phyloP scores from a whole-genome alignment of 2,329 filamentous ascomycete genomes.

The Metarhizium album region DNA sequence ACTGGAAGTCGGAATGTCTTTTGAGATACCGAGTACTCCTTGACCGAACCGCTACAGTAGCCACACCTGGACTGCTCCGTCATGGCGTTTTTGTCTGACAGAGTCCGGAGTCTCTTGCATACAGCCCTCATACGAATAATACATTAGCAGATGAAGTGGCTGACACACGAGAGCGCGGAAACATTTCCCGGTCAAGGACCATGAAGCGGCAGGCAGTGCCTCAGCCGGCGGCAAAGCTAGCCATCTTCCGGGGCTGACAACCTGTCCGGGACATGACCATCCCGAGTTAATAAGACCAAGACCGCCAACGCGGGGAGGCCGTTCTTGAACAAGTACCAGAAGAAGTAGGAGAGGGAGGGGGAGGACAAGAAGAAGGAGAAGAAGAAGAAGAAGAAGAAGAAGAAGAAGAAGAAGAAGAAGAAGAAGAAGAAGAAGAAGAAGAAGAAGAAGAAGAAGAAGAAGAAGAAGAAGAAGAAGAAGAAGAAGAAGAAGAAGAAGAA shows the following conservation, averaged over 20 bases:
- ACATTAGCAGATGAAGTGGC: not conserved
- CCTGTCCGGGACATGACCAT: not conserved
- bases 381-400: no score
- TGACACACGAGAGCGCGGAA: not conserved
- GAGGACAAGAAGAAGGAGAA: no score
- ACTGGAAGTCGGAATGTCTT: not conserved
- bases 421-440: no score
- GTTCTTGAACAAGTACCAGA: not conserved
- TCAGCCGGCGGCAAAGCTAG: not conserved
- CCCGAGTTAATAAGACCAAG: not conserved
- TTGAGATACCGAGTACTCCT: not conserved
- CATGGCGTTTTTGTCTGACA: constrained; percentile 1
- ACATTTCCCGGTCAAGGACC: not conserved
- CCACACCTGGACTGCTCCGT: constrained; percentile 1
- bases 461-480: no score
- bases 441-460: no score
- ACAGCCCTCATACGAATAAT: not conserved
- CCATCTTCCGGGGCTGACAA: not conserved
- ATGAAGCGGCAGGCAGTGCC: not conserved
- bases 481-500: no score
- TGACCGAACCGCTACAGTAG: constrained; percentile 3
- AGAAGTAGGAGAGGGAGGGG: no score
- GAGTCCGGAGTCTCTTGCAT: not conserved
- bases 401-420: no score
- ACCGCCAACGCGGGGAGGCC: not conserved